Conservation (phyloP, 2,329 filamentous ascomycete species). For the Aspergillus unguis region DNA sequence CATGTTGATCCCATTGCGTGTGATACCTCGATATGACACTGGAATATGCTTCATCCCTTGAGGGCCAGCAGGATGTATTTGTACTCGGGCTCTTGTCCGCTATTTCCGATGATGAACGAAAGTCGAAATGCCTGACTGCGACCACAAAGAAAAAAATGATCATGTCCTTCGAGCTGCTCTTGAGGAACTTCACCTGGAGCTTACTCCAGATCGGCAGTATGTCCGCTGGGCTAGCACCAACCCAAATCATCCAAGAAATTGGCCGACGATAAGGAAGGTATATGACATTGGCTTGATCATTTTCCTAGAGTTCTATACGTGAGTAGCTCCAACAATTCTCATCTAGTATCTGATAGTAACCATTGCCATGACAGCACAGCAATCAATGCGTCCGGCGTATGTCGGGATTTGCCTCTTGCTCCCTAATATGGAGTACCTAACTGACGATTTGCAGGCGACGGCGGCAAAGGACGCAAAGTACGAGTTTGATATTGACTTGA, state of each 20-base stretch:
- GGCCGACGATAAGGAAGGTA: constrained; percentile 18
- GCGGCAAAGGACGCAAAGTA: constrained; percentile 15
- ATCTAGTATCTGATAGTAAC: not conserved
- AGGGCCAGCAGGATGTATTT: constrained; percentile 6
- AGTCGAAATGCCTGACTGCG: constrained; percentile 9
- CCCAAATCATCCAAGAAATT: constrained; percentile 23
- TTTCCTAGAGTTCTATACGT: constrained; percentile 25
- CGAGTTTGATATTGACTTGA: constrained; percentile 15
- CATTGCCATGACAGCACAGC: constrained; percentile 5
- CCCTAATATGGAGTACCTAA: not conserved
- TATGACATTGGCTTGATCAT: constrained; percentile 24
- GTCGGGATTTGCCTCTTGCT: not conserved
- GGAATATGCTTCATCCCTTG: constrained; percentile 7
- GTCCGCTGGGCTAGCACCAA: constrained; percentile 18
- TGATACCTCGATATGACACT: constrained; percentile 6
- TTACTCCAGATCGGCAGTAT: constrained; percentile 14
- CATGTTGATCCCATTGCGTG: constrained; percentile 7
- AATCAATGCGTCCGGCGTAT: constrained; percentile 14
- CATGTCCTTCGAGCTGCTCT: constrained; percentile 5
- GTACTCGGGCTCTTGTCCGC: not conserved
- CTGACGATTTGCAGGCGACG: constrained; percentile 9
- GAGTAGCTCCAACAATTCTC: not conserved
- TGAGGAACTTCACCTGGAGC: constrained; percentile 15
- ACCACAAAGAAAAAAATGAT: constrained; percentile 6
- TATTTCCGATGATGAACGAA: not conserved